Conservation (phyloP, 257 asterid genomes). For the Catharanthus roseus region DNA sequence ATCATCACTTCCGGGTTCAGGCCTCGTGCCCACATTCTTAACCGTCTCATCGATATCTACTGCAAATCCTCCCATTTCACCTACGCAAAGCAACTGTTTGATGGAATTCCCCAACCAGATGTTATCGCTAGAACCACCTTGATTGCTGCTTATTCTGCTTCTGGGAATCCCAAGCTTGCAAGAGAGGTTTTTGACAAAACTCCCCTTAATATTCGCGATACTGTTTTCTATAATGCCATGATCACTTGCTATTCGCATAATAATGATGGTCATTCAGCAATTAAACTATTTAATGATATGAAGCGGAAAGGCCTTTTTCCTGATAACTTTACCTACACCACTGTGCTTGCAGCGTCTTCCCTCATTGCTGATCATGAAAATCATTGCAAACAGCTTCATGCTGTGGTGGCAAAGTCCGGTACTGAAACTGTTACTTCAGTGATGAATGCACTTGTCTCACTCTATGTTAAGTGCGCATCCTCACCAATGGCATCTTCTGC, state of each 20-base stretch:
- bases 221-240: conserved; percentile 51
- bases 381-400: conserved; percentile 60
- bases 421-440: conserved; percentile 42
- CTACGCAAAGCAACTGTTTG: conserved; percentile 54
- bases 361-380: conserved; percentile 49
- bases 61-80: conserved; percentile 41
- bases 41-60: conserved; percentile 49
- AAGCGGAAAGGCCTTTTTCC: conserved; percentile 32
- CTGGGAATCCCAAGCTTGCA: conserved; percentile 39
- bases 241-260: conserved; percentile 56
- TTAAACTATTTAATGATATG: conserved; percentile 50
- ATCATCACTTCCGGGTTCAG: conserved; percentile 55
- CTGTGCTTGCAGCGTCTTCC: conserved; percentile 46
- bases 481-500: conserved; percentile 40
- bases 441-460: conserved; percentile 52
- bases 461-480: conserved; percentile 59
- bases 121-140: conserved; percentile 59
- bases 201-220: conserved; percentile 45
- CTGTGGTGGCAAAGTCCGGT: conserved; percentile 54
- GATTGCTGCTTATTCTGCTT: conserved; percentile 50
- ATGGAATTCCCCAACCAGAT: conserved; percentile 62
- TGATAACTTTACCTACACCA: conserved; percentile 53
- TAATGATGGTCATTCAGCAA: conserved; percentile 51
- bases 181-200: conserved; percentile 40
- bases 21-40: conserved; percentile 48